Evolutionary conservation across 2,329 filamentous ascomycete genomes (phyloP).

Genomic region (Diaporthe longicolla): DNA sequence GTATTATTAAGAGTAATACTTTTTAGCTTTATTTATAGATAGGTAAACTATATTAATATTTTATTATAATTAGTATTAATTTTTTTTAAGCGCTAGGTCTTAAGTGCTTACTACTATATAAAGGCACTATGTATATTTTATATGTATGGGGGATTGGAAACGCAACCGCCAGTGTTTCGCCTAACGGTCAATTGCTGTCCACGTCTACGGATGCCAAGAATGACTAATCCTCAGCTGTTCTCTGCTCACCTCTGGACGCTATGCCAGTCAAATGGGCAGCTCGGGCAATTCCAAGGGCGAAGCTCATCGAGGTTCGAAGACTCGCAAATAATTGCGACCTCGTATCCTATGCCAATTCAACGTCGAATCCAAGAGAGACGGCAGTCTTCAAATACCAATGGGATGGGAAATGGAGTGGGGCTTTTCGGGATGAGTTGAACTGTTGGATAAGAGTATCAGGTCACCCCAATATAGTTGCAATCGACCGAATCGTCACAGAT

Average conservation of each 20-base stretch:
- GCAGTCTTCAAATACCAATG: slow-evolving; percentile 23
- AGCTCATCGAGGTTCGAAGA: slow-evolving; percentile 2
- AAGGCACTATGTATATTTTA: no score
- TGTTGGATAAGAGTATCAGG: slow-evolving; percentile 10
- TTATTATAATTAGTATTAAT: no score
- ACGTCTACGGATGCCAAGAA: neutral
- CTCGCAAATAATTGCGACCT: neutral
- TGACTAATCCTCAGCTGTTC: neutral
- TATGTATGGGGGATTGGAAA: no score
- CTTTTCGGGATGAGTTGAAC: slow-evolving; percentile 9
- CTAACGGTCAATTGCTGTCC: neutral
- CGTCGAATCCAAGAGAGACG: neutral
- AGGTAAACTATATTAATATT: no score
- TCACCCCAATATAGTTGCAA: neutral
- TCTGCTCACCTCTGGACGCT: neutral
- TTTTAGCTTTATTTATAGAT: no score
- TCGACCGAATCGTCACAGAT: slow-evolving; percentile 12
- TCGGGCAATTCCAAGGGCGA: neutral
- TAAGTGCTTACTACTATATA: no score
- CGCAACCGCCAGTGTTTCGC: neutral
- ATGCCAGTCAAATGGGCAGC: neutral
- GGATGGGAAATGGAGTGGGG: neutral
- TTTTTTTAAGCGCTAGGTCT: no score
- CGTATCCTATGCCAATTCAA: neutral
- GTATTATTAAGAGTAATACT: no score